phyloP scores from a whole-genome alignment of 129 eudicot genomes.

The Deinandra increscens region DNA sequence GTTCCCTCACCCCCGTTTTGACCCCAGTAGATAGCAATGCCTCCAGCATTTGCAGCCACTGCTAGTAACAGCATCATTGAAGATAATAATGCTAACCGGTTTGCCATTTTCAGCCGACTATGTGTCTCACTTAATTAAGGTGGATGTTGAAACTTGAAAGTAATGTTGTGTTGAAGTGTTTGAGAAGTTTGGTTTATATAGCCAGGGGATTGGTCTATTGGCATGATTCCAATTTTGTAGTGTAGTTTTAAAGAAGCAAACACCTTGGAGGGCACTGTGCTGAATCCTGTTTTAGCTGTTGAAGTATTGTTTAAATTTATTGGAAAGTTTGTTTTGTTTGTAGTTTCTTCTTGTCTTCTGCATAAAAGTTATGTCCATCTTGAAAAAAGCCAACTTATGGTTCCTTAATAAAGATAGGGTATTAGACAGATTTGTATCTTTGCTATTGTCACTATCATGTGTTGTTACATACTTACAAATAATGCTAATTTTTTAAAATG shows the following conservation, averaged over 20 bases:
- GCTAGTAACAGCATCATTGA: constrained; percentile 17
- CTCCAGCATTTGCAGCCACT: constrained; percentile 29
- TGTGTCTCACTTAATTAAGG: neutral
- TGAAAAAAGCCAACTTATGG: neutral
- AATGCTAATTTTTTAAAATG: no score
- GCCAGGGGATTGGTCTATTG: neutral
- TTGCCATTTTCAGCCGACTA: constrained; percentile 13
- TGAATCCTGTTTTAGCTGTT: constrained; percentile 19
- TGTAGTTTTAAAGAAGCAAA: neutral
- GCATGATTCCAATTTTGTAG: neutral
- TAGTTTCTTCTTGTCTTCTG: constrained; percentile 11
- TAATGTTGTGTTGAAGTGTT: constrained; percentile 11
- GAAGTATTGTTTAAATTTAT: neutral
- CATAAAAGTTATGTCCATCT: neutral
- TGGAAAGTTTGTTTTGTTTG: neutral
- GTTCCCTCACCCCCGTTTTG: constrained; percentile 41
- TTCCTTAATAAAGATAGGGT: neutral
- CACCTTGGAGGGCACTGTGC: constrained; percentile 25
- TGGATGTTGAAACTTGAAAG: neutral
- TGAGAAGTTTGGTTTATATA: constrained; percentile 17
- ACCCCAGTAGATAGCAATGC: constrained; percentile 43
- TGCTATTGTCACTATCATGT: neutral
- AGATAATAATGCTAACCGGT: constrained; percentile 15
- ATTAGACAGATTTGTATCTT: neutral
- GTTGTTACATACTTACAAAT: no score